phyloP scores from a whole-genome alignment of 2,329 filamentous ascomycete species.

The Iodosphaeria phyllophila region DNA sequence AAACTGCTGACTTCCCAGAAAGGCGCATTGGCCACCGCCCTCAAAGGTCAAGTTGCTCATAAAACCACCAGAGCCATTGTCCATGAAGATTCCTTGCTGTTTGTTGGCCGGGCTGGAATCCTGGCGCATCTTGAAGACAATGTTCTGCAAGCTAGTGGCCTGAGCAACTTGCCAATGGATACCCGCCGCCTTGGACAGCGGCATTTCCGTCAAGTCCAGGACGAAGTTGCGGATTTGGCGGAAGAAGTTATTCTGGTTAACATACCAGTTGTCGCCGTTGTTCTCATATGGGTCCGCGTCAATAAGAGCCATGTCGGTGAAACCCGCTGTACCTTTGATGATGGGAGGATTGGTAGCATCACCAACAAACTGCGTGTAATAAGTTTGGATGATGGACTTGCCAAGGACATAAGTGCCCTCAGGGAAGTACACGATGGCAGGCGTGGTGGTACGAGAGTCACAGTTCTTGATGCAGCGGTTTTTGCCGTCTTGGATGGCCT shows the following conservation, averaged over 20 bases:
- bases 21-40: constrained; percentile 60
- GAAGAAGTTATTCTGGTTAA: constrained; percentile 74
- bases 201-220: constrained; percentile 54
- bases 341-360: constrained; percentile 56
- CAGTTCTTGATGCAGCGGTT: constrained; percentile 65
- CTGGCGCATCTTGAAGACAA: constrained; percentile 60
- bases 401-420: constrained; percentile 71
- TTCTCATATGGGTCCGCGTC: constrained; percentile 71
- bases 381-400: constrained; percentile 63
- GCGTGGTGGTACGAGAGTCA: constrained; percentile 66
- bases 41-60: constrained; percentile 73
- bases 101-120: constrained; percentile 44
- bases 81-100: constrained; percentile 68
- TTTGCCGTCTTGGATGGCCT: constrained; percentile 51
- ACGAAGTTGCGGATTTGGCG: constrained; percentile 67
- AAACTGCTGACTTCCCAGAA: constrained; percentile 76
- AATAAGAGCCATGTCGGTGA: constrained; percentile 73
- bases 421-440: constrained; percentile 83
- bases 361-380: constrained; percentile 86
- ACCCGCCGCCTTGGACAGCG: constrained; percentile 40
- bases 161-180: constrained; percentile 82
- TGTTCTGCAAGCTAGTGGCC: constrained; percentile 64
- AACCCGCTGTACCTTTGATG: constrained; percentile 54
- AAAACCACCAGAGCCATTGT: constrained; percentile 70
- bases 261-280: constrained; percentile 51